Percentiles rank a stretch among this genome's conserved stretches.
phyloP scores from a whole-genome alignment of 345 rosid genomes.

The Theobroma cacao region DNA sequence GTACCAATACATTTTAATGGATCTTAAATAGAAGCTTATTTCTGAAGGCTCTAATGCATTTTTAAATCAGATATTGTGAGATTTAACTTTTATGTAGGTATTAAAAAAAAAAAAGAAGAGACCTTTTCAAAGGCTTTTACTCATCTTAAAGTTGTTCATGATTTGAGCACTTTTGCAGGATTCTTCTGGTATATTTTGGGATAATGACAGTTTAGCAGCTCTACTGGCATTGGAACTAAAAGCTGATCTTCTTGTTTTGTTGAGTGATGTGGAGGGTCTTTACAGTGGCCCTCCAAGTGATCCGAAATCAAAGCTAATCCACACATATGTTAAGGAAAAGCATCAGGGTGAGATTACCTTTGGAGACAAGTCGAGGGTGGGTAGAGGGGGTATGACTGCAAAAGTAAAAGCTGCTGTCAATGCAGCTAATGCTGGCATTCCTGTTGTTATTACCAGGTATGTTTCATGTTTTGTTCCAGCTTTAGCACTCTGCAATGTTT shows the following conservation, averaged over 20 bases:
- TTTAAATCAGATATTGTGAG: not conserved
- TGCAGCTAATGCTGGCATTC: slow-evolving; percentile 89
- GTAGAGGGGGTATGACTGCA: slow-evolving; percentile 99
- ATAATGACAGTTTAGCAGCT: slow-evolving; percentile 97
- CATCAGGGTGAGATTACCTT: slow-evolving; percentile 89
- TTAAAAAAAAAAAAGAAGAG: not conserved
- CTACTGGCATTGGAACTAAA: slow-evolving; percentile 85
- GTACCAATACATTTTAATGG: not conserved
- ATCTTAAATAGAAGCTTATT: not conserved
- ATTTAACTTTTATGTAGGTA: not conserved
- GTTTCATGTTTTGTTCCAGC: not conserved
- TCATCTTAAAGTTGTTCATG: not conserved
- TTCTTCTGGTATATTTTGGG: slow-evolving; percentile 99
- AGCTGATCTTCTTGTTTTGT: slow-evolving; percentile 91
- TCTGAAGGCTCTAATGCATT: not conserved
- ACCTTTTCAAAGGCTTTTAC: slow-evolving; percentile 1
- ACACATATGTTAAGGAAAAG: slow-evolving; percentile 72
- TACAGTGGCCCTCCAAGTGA: slow-evolving; percentile 96
- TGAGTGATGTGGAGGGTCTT: slow-evolving; percentile 98
- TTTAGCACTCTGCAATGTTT: not conserved
- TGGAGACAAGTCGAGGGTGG: slow-evolving; percentile 97
- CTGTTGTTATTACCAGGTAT: slow-evolving; percentile 96
- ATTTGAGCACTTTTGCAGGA: slow-evolving; percentile 54
- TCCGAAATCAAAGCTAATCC: slow-evolving; percentile 83
- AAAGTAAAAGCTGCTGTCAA: slow-evolving; percentile 95